A percentile compares a stretch with the other conserved stretches of the same genome.
Conservation (phyloP, 352 stramenopile species). For the Thalassiosira exigua region DNA sequence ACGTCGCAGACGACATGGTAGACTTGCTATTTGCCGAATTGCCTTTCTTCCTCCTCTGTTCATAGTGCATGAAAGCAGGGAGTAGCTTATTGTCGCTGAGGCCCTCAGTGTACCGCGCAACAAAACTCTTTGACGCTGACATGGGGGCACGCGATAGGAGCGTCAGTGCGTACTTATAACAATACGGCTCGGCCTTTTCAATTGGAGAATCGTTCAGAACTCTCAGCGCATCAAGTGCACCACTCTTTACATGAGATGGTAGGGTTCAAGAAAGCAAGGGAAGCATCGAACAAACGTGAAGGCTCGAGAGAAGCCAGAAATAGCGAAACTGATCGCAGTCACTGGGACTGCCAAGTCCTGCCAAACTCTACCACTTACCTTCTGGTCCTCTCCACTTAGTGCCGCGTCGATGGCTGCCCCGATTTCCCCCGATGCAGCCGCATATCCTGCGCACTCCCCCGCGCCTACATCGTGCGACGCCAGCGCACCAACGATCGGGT, state of each 20-base stretch:
- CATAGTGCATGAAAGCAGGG: conserved; percentile 81
- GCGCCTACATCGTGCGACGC: conserved; percentile 77
- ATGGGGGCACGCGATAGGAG: conserved; percentile 73
- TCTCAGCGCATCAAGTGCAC: conserved; percentile 70
- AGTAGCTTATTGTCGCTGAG: conserved; percentile 76
- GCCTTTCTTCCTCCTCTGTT: conserved; percentile 57
- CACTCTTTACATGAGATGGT: conserved; percentile 39
- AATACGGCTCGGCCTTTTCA: conserved; percentile 80
- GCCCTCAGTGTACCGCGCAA: conserved; percentile 75
- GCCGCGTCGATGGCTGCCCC: conserved; percentile 77
- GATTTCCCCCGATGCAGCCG: conserved; percentile 73
- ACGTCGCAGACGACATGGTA: conserved; percentile 28
- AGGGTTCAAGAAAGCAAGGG: conserved; percentile 1
- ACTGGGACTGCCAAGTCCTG: neutral
- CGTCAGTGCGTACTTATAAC: conserved; percentile 79
- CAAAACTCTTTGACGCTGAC: conserved; percentile 74
- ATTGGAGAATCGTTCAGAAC: conserved; percentile 79
- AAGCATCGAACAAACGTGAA: conserved; percentile 10
- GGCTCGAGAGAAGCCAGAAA: neutral
- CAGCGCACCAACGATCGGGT: conserved; percentile 79
- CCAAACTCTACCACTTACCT: conserved; percentile 42
- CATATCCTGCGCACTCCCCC: conserved; percentile 70
- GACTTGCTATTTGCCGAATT: conserved; percentile 28
- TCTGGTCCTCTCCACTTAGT: conserved; percentile 64
- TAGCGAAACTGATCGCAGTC: neutral